These are phyloP conservation scores for Camellia lanceoleosa DNA, from an alignment of 148 eudicot genomes.

Conservation along the genomic window DNA sequence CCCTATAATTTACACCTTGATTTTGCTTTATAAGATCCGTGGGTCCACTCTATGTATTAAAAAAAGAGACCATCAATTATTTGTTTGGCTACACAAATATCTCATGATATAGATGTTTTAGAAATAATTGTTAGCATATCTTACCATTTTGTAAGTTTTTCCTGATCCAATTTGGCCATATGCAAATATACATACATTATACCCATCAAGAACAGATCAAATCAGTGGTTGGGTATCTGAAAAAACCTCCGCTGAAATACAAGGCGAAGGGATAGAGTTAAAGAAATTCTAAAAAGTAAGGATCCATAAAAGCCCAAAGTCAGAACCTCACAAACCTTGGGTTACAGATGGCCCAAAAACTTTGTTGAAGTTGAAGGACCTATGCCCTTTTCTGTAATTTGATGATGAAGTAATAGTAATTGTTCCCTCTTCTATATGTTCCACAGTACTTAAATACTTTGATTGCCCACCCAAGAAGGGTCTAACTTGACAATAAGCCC, in stretches of 20 bases:
- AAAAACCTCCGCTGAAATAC: constrained; percentile 74
- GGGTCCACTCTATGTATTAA: constrained; percentile 69
- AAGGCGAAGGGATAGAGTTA: constrained; percentile 19
- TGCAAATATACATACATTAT: constrained; percentile 92
- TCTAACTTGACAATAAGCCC: constrained; percentile 94
- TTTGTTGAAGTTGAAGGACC: constrained; percentile 83
- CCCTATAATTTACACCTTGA: too few relatives aligned
- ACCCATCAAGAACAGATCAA: constrained; percentile 97
- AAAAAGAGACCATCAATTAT: constrained; percentile 4
- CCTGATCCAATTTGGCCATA: constrained; percentile 99
- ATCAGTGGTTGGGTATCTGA: constrained; percentile 80
- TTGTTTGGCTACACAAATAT: constrained; percentile 10
- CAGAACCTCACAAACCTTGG: constrained; percentile 55
- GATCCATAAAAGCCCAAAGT: not conserved
- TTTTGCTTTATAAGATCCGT: too few relatives aligned
- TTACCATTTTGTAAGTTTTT: constrained; percentile 91
- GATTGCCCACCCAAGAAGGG: constrained; percentile 73
- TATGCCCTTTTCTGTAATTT: constrained; percentile 73
- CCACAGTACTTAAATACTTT: constrained; percentile 52
- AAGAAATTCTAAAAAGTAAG: constrained; percentile 1
- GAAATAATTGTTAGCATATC: constrained; percentile 6
- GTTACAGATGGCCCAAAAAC: constrained; percentile 88
- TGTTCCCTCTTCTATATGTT: constrained; percentile 77
- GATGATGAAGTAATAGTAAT: constrained; percentile 66
- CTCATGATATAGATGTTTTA: not conserved